These are phyloP conservation scores for Fusarium xylarioides DNA, from an alignment of 2,329 filamentous ascomycete genomes.

Conservation along the genomic window DNA sequence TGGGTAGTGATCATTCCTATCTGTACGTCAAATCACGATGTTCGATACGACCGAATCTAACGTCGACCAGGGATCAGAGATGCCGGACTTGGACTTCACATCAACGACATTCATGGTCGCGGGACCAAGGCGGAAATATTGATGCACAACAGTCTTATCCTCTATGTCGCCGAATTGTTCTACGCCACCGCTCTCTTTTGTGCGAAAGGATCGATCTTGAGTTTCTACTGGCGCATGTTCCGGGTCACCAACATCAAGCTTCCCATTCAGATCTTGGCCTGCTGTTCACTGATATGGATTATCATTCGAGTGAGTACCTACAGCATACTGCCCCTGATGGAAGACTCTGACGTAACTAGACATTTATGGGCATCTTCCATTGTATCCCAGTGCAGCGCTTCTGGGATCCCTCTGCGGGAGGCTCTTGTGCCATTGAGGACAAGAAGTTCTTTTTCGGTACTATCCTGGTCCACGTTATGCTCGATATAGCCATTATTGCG, in stretches of 20 bases:
- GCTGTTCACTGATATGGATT: conserved; percentile 40
- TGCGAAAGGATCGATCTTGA: conserved; percentile 42
- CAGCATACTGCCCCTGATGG: too few species aligned
- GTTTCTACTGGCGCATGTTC: conserved; percentile 47
- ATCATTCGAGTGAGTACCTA: conserved; percentile 33
- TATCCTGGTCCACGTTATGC: conserved; percentile 42
- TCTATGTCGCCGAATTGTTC: conserved; percentile 39
- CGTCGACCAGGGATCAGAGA: conserved; percentile 17
- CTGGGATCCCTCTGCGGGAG: conserved; percentile 20
- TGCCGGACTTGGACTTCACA: conserved; percentile 22
- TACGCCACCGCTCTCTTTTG: conserved; percentile 43
- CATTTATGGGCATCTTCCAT: conserved; percentile 31
- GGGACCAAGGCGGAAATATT: conserved; percentile 5
- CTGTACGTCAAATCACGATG: neutral
- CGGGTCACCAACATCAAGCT: conserved; percentile 38
- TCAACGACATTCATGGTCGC: conserved; percentile 14
- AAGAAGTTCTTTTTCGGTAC: conserved; percentile 48
- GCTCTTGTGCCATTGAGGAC: conserved; percentile 36
- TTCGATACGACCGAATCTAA: neutral
- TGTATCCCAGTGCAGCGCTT: conserved; percentile 29
- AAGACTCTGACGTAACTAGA: neutral
- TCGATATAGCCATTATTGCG: conserved; percentile 45
- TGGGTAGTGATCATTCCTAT: conserved; percentile 29
- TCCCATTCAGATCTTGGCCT: conserved; percentile 41
- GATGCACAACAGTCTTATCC: conserved; percentile 9